phyloP scores from a whole-genome alignment of 805 yeast species.

The Hanseniaspora valbyensis region DNA sequence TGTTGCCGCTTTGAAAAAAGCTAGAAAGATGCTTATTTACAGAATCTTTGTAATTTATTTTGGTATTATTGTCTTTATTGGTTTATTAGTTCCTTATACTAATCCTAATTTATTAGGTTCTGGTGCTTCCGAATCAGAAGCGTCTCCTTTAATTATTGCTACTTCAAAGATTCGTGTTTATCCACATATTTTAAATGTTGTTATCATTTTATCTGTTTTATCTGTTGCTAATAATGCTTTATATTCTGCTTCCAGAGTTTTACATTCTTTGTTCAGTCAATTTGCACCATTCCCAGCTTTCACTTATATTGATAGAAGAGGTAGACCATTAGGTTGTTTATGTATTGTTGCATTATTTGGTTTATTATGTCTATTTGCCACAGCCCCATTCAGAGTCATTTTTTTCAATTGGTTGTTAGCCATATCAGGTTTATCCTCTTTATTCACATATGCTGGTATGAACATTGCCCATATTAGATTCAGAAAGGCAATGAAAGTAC shows the following conservation, averaged over 20 bases:
- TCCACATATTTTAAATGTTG: conserved; percentile 65
- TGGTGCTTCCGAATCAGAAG: conserved; percentile 33
- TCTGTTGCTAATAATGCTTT: conserved; percentile 71
- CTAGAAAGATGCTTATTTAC: conserved; percentile 43
- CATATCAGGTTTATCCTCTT: conserved; percentile 48
- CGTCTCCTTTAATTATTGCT: conserved; percentile 40
- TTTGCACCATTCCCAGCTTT: conserved; percentile 34
- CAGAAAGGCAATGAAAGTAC: conserved; percentile 45
- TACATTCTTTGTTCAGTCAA: conserved; percentile 50
- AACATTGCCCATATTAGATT: conserved; percentile 48
- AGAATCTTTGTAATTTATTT: conserved; percentile 46
- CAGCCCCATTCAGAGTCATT: conserved; percentile 46
- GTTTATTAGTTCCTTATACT: conserved; percentile 46
- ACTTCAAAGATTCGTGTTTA: conserved; percentile 47
- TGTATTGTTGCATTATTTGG: conserved; percentile 44
- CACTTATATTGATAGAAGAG: conserved; percentile 45
- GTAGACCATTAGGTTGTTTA: conserved; percentile 51
- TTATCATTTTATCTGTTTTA: conserved; percentile 57
- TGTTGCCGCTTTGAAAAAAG: conserved; percentile 40
- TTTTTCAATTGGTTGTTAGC: conserved; percentile 58
- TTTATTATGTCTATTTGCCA: conserved; percentile 48
- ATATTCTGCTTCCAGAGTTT: conserved; percentile 60
- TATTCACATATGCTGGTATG: conserved; percentile 53
- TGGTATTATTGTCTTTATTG: conserved; percentile 42
- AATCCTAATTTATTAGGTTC: conserved; percentile 34